Evolutionary conservation across 805 yeast species (phyloP).

Genomic region (Alloascoidea hylecoeti): DNA sequence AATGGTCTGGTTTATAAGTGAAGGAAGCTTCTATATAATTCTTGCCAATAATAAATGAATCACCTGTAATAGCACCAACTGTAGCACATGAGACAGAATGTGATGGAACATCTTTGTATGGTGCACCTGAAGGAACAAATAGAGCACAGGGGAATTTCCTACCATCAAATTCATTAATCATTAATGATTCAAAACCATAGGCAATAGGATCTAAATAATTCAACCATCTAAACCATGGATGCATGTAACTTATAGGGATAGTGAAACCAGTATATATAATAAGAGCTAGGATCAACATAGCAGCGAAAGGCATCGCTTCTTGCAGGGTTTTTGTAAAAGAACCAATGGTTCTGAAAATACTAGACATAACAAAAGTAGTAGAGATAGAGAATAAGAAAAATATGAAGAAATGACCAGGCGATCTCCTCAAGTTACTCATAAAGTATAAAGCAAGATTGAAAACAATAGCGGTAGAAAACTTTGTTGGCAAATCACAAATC

Average conservation of each 20-base stretch:
- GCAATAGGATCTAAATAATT: slow-evolving; percentile 29
- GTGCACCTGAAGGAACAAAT: slow-evolving; percentile 31
- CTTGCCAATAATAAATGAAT: slow-evolving; percentile 33
- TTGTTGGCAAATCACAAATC: slow-evolving; percentile 42
- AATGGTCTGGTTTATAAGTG: slow-evolving; percentile 27
- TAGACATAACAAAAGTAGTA: slow-evolving; percentile 41
- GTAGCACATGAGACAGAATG: slow-evolving; percentile 34
- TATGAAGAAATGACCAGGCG: slow-evolving; percentile 36
- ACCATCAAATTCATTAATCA: slow-evolving; percentile 29
- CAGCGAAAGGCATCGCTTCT: slow-evolving; percentile 29
- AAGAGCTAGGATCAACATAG: slow-evolving; percentile 23
- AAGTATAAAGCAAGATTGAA: slow-evolving; percentile 40
- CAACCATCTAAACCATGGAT: slow-evolving; percentile 38
- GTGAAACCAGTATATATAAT: slow-evolving; percentile 32
- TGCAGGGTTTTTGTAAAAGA: slow-evolving; percentile 19
- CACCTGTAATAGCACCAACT: slow-evolving; percentile 43
- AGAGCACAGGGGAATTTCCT: slow-evolving; percentile 22
- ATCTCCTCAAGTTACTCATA: slow-evolving; percentile 35
- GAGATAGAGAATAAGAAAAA: slow-evolving; percentile 27
- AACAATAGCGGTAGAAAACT: slow-evolving; percentile 24
- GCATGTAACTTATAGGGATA: slow-evolving; percentile 28
- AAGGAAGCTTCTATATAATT: slow-evolving; percentile 29
- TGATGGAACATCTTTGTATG: slow-evolving; percentile 21
- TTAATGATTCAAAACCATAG: slow-evolving; percentile 29
- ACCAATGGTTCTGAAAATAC: slow-evolving; percentile 29